Evolutionary conservation across 1,139 yeast species (phyloP).

Genomic region (Suhomyces kunorum): DNA sequence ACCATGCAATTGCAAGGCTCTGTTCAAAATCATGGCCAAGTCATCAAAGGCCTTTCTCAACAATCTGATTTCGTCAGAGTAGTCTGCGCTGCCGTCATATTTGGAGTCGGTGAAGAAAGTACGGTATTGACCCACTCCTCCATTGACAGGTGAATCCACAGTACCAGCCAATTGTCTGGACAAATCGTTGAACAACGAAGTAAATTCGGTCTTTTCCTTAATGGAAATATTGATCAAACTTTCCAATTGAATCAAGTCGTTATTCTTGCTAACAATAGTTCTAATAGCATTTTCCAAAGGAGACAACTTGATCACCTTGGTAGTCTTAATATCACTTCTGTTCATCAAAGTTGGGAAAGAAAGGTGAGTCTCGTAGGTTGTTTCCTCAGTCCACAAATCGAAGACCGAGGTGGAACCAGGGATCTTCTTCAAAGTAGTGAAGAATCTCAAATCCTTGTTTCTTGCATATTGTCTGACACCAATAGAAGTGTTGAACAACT

Average conservation of each 20-base stretch:
- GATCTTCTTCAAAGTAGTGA: conserved; percentile 67
- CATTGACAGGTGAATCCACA: conserved; percentile 90
- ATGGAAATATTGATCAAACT: conserved; percentile 57
- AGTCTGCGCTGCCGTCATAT: conserved; percentile 42
- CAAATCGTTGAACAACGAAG: conserved; percentile 61
- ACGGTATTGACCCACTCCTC: conserved; percentile 85
- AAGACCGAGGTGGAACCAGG: conserved; percentile 75
- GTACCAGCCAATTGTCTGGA: conserved; percentile 84
- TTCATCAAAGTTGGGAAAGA: conserved; percentile 90
- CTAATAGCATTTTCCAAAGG: conserved; percentile 84
- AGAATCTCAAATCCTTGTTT: conserved; percentile 68
- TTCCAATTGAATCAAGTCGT: conserved; percentile 71
- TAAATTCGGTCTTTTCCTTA: conserved; percentile 54
- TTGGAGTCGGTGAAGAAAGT: conserved; percentile 56
- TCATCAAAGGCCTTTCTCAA: conserved; percentile 68
- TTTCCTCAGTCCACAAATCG: conserved; percentile 88
- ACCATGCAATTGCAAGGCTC: conserved; percentile 71
- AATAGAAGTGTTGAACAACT: conserved; percentile 50
- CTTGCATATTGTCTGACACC: conserved; percentile 71
- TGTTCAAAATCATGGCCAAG: conserved; percentile 62
- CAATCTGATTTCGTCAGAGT: conserved; percentile 45
- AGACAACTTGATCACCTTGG: conserved; percentile 63
- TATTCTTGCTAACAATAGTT: conserved; percentile 65
- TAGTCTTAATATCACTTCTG: conserved; percentile 66
- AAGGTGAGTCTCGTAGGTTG: conserved; percentile 71